Evolutionary conservation across 306 rosid genomes (phyloP), one percentile per base, ranked within the genome.

Genomic region (Fragaria nilgerrensis): DNA sequence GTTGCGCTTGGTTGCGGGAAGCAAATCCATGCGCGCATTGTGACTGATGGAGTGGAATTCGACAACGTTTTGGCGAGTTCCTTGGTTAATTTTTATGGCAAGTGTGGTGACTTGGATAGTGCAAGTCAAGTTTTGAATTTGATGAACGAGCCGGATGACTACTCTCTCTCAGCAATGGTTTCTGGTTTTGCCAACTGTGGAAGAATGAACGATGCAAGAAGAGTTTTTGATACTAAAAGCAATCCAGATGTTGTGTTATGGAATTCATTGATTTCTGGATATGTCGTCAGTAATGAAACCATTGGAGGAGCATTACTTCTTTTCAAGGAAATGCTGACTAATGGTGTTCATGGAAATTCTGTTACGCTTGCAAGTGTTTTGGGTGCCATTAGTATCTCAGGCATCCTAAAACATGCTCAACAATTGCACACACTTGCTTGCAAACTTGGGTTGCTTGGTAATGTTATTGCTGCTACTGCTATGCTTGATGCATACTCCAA

Each of bases 211-310:
- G 97, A 90, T 34, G 97, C 97, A 22, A 90, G 88, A 79, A 82
- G 83, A 74, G 78, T 89, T 75, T 93, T 93, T 73, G 81, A 88
- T 56, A 49, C 69, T 8, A 89, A 41, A 82, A 71, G 49, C 50
- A 65, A 68, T 79, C 90, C 90, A 1, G 84, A 88, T 85, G 37
- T 68, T 68, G 89, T 83, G 32, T 45, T 90, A 75, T 90, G 96
- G 94, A 93, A 91, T 79, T 84, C 96, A 5, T 75, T 93, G 79
- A 89, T 93, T 74, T 85, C 96, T 2, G 96, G 96, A 65, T 88
- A 85, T 77, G 88, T 89, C 41, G 70, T 67, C 76, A 89, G 80
- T 63, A 81, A 86, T 52, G 93, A 90, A 76, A 87, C 74, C 75
- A 37, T 68, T 76, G 90, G 83, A 80, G 96, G 82, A 80, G 97